These are phyloP conservation scores for Scutellaria galericulata DNA, from an alignment of 257 asterid species.

Conservation along the genomic window DNA sequence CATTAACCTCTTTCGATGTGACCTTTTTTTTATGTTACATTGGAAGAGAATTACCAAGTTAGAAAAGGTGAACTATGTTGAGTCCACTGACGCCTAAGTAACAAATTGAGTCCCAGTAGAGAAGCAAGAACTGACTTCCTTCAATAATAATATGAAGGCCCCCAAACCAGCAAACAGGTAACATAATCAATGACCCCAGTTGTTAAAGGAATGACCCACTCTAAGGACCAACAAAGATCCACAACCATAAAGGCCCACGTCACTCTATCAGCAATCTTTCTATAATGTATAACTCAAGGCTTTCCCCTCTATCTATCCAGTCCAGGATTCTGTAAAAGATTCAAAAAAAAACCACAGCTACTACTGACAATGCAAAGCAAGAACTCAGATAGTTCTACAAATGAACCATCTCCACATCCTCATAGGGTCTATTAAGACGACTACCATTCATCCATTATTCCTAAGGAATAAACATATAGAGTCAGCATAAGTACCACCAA, in stretches of 20 bases:
- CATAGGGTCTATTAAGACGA: not conserved
- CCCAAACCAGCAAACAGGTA: not conserved
- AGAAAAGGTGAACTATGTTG: not conserved
- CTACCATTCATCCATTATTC: not conserved
- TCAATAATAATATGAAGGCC: not conserved
- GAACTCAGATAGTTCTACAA: not conserved
- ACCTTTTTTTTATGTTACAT: not conserved
- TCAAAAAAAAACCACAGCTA: not conserved
- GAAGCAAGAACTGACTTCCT: not conserved
- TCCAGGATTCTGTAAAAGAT: conserved; percentile 8
- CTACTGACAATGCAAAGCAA: conserved; percentile 4
- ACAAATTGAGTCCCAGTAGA: conserved; percentile 1
- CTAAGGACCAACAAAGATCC: conserved; percentile 4
- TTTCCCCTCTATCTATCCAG: not conserved
- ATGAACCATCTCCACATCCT: not conserved
- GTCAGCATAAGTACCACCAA: conserved; percentile 22
- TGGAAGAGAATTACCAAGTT: not conserved
- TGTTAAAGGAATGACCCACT: not conserved
- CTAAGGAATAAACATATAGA: not conserved
- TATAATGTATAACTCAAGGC: conserved; percentile 16
- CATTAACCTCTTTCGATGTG: not conserved
- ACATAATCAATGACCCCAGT: not conserved
- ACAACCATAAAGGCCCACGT: not conserved
- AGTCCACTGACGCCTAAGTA: conserved; percentile 13
- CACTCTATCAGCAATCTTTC: not conserved